Evolutionary conservation across 768 basidiomycete species (phyloP).

Genomic region (Hericium coralloides): DNA sequence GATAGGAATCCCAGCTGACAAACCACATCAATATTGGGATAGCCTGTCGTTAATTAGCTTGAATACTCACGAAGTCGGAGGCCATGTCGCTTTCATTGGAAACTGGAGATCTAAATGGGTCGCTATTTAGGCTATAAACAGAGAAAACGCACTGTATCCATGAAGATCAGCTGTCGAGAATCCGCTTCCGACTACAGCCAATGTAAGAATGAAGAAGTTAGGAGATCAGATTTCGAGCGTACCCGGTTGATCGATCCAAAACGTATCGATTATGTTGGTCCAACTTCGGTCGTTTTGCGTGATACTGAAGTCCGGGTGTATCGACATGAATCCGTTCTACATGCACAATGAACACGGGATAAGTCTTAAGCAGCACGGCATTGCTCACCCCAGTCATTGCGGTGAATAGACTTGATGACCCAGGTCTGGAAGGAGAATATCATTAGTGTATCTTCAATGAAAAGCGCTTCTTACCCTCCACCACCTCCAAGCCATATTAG

Average conservation of each 20-base stretch:
- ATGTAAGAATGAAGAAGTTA: too few relatives aligned
- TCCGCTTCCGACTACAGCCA: constrained; percentile 40
- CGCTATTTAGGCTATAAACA: background rate
- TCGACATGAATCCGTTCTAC: constrained; percentile 63
- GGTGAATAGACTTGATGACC: constrained; percentile 63
- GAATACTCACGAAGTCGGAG: constrained; percentile 7
- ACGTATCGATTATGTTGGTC: constrained; percentile 51
- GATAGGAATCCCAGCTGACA: constrained; percentile 59
- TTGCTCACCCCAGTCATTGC: constrained; percentile 44
- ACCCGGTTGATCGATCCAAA: constrained; percentile 72
- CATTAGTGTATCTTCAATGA: background rate
- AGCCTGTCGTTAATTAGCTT: background rate
- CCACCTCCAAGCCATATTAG: constrained; percentile 31
- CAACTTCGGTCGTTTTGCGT: constrained; percentile 48
- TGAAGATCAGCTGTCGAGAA: constrained; percentile 54
- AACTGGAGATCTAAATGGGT: constrained; percentile 23
- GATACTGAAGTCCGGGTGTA: constrained; percentile 41
- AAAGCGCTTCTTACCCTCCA: constrained; percentile 10
- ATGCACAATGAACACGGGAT: background rate
- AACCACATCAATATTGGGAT: background rate
- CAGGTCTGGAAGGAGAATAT: constrained; percentile 37
- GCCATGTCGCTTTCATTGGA: constrained; percentile 19
- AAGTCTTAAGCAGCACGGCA: background rate
- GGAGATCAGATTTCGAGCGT: background rate
- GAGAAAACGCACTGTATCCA: constrained; percentile 42